A percentile compares a stretch with the other conserved stretches of the same genome.
These are phyloP conservation scores for Ajuga chamaepitys DNA, from an alignment of 257 asterid species.

Conservation along the genomic window DNA sequence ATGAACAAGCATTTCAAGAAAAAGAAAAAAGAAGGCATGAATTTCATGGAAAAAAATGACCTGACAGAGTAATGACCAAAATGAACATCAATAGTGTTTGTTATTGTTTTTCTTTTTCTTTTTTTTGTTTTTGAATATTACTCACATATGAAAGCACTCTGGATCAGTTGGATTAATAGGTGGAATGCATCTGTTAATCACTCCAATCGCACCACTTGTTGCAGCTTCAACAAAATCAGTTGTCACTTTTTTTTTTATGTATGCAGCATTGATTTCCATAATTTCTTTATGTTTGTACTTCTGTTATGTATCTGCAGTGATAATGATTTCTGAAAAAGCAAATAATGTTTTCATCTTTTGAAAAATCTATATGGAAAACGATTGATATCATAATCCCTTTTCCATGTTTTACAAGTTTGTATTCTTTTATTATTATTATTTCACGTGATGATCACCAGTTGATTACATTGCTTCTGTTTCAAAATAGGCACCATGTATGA, in stretches of 20 bases:
- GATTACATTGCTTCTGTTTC: not conserved
- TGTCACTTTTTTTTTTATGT: conserved; percentile 82
- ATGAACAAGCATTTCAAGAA: not conserved
- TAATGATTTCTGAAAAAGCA: conserved; percentile 8
- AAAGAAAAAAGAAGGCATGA: not conserved
- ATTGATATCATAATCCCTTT: conserved; percentile 25
- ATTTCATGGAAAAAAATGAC: not conserved
- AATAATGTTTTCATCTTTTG: conserved; percentile 16
- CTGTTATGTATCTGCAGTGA: conserved; percentile 9
- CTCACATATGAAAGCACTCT: conserved; percentile 94
- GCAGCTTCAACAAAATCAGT: conserved; percentile 97
- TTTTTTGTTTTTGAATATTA: too few species aligned
- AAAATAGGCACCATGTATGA: not conserved
- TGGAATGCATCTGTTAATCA: conserved; percentile 82
- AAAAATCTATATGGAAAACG: conserved; percentile 34
- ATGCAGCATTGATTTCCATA: conserved; percentile 26
- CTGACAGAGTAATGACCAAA: not conserved
- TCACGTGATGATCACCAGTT: not conserved
- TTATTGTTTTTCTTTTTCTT: not conserved
- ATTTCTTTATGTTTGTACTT: not conserved
- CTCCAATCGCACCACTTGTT: conserved; percentile 84
- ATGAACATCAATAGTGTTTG: not conserved
- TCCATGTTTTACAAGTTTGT: not conserved
- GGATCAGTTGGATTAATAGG: conserved; percentile 99
- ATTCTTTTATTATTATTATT: not conserved